A percentile compares a stretch with the other conserved stretches of the same genome.
These are phyloP conservation scores for Trichomonas tenax DNA, from an alignment of 208 protist genomes.

Conservation along the genomic window DNA sequence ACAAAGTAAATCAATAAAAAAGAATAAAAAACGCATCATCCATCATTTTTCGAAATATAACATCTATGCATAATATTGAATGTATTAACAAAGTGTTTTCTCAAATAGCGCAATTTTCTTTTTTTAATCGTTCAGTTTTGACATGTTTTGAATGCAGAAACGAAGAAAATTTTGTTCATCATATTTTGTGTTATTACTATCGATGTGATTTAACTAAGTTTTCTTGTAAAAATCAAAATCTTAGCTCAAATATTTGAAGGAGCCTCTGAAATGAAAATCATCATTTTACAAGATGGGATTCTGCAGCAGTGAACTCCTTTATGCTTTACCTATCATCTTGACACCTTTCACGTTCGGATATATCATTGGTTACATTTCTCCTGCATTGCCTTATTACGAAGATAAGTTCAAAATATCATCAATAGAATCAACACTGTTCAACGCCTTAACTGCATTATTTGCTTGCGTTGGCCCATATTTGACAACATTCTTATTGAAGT, in stretches of 20 bases:
- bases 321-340: not conserved
- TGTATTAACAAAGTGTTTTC: too few species aligned
- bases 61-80: too few species aligned
- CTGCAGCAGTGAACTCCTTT: not conserved
- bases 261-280: too few species aligned
- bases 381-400: not conserved
- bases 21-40: too few species aligned
- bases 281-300: not conserved
- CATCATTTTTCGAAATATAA: too few species aligned
- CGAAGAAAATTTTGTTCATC: not conserved
- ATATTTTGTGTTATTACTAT: not conserved
- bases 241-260: not conserved
- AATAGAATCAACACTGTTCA: not conserved
- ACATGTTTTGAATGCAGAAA: too few species aligned
- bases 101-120: too few species aligned
- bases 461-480: not conserved
- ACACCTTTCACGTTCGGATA: not conserved
- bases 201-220: not conserved
- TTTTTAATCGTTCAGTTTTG: too few species aligned
- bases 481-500: not conserved
- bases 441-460: not conserved
- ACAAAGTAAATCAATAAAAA: too few species aligned
- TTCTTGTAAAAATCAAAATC: not conserved
- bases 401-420: not conserved
- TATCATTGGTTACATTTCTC: not conserved